phyloP scores from a whole-genome alignment of 2,329 filamentous ascomycete genomes.

The Cyphellophora europaea region DNA sequence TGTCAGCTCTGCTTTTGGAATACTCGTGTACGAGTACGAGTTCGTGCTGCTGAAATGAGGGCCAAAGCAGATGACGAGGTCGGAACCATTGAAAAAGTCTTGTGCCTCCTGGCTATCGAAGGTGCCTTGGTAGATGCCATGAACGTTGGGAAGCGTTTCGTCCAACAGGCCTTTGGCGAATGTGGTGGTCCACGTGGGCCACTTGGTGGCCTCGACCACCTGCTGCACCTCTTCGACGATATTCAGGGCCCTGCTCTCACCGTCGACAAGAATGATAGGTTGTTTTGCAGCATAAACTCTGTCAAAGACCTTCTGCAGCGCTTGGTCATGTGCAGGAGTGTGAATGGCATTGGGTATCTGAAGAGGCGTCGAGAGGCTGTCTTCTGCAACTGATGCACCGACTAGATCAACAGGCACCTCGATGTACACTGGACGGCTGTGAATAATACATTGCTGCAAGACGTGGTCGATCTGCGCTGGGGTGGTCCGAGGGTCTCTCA shows the following conservation, averaged over 20 bases:
- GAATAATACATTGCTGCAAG: constrained; percentile 40
- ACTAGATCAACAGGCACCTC: constrained; percentile 47
- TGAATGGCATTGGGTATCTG: constrained; percentile 44
- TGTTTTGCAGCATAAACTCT: constrained; percentile 35
- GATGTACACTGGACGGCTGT: constrained; percentile 48
- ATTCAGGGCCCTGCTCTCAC: constrained; percentile 32
- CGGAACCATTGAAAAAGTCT: constrained; percentile 29
- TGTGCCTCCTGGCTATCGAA: constrained; percentile 28
- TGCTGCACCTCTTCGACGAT: constrained; percentile 31
- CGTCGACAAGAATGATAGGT: constrained; percentile 44
- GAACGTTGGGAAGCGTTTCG: constrained; percentile 35
- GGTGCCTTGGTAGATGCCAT: constrained; percentile 38
- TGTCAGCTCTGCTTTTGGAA: constrained; percentile 25
- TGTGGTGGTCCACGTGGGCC: constrained; percentile 37
- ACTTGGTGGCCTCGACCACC: constrained; percentile 32
- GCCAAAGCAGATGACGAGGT: constrained; percentile 38
- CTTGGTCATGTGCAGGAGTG: constrained; percentile 3
- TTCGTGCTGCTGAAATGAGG: constrained; percentile 39
- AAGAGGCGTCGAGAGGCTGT: constrained; percentile 58
- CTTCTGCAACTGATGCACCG: constrained; percentile 2
- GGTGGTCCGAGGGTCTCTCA: constrained; percentile 35
- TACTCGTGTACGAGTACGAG: constrained; percentile 28
- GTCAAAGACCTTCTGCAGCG: constrained; percentile 51
- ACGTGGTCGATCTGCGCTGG: constrained; percentile 42
- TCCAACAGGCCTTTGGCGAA: constrained; percentile 43